Conservation (phyloP, 225 moss, liverwort and hornwort genomes). For the Sphagnum contortum region DNA sequence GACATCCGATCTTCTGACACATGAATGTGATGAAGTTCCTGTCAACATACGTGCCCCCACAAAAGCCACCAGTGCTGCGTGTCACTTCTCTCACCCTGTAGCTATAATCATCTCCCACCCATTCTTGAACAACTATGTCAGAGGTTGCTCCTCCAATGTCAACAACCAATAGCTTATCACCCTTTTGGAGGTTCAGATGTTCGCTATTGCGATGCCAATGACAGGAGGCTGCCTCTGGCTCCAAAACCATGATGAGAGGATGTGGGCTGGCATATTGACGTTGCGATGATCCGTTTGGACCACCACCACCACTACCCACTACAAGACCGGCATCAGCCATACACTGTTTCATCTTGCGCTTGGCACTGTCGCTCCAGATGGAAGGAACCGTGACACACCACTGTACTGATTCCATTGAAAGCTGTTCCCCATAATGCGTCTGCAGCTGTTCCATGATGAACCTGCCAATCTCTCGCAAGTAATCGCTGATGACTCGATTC, state of each 20-base stretch:
- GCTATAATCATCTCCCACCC: constrained; percentile 1
- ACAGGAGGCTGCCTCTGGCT: constrained; percentile 38
- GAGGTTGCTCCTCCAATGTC: constrained; percentile 51
- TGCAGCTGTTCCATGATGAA: constrained; percentile 8
- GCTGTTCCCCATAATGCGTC: not conserved
- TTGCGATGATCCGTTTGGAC: not conserved
- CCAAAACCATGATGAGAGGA: constrained; percentile 16
- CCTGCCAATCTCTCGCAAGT: not conserved
- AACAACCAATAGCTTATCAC: constrained; percentile 24
- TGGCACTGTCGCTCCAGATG: constrained; percentile 17
- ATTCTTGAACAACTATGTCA: constrained; percentile 28
- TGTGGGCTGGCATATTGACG: constrained; percentile 12
- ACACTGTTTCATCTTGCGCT: constrained; percentile 9
- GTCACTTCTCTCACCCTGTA: constrained; percentile 15
- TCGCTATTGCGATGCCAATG: constrained; percentile 11
- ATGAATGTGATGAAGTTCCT: constrained; percentile 17
- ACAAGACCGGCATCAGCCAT: constrained; percentile 20
- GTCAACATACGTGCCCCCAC: constrained; percentile 35
- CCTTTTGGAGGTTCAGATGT: not conserved
- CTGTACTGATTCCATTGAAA: constrained; percentile 10
- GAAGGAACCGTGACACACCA: constrained; percentile 31
- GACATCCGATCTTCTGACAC: constrained; percentile 20
- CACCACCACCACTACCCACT: not conserved
- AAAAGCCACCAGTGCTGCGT: constrained; percentile 18
- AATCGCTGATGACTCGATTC: constrained; percentile 13